Evolutionary conservation across 192 early-diverging fungal genomes (phyloP), one percentile per base, ranked within the genome.

Genomic region (Rhizoclosmatium sp.): DNA sequence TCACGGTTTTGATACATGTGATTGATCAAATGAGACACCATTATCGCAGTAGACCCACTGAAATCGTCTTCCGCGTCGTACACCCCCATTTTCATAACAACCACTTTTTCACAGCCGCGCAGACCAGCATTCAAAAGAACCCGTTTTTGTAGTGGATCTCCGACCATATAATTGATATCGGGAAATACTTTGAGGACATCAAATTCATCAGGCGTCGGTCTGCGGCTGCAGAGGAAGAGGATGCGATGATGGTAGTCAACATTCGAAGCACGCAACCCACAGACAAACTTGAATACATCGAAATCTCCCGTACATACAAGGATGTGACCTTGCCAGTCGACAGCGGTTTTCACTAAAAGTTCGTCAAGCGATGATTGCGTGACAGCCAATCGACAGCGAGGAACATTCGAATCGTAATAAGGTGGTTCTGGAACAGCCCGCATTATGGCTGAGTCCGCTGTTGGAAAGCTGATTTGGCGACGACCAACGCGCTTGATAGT

Each of bases 1-100:
- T 61, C n/a, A 60, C 69, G 42, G 19, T 85, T 68, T 31, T 81
- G 77, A 3, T 89, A 75, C 39, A 92, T 83, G 49, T 86, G 77
- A 67, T 90, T 75, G 42, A 91, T 85, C 46, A 92, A 76, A 80
- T 92, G 89, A 31, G 87, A 87, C 31, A 89, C 81, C 92, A 92
- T 92, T 45, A 80, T 80, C 1, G 78, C 31, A 3, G 23, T 21
- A 40, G 70, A 73, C 10, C 69, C 78, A 65, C 59, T 48, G 48
- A 80, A 80, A 3, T 80, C 69, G 39, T 51, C 78, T 71, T n/a
- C 69, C 0, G 69, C 2, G 0, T 21, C 60, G 49, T 47, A 58
- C 39, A 47, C 49, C 45, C 68, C 69, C 56, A 80, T 54, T 12
- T 65, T 80, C 69, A 80, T 41, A 16, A 80, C 48, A 12, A 73